Conservation (phyloP, 306 rosid species). For the Luffa aegyptiaca region DNA sequence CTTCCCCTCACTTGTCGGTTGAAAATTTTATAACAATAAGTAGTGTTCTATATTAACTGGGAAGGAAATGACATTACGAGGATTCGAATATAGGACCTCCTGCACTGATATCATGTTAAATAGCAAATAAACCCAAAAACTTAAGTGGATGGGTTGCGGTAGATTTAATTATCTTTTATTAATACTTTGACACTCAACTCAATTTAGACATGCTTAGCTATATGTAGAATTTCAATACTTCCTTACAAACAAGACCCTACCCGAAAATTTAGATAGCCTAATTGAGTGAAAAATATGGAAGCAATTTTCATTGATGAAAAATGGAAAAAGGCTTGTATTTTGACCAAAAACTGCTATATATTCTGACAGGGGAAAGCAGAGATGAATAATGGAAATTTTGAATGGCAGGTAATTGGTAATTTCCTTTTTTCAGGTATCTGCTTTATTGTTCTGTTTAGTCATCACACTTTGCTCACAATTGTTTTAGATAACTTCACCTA, state of each 20-base stretch:
- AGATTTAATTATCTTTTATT: too few species aligned
- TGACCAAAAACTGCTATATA: not conserved
- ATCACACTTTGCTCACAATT: constrained; percentile 7
- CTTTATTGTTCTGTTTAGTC: not conserved
- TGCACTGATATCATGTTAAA: too few species aligned
- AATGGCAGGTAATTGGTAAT: constrained; percentile 26
- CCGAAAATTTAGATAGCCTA: not conserved
- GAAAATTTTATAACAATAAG: too few species aligned
- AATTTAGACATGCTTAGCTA: not conserved
- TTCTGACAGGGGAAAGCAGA: constrained; percentile 40
- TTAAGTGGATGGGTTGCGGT: too few species aligned
- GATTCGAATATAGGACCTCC: too few species aligned
- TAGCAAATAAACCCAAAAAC: not conserved
- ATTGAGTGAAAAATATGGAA: not conserved
- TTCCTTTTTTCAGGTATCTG: not conserved
- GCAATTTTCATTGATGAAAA: not conserved
- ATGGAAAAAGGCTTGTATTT: not conserved
- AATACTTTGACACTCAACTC: not conserved
- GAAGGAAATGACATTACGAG: too few species aligned
- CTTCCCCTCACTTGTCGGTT: too few species aligned
- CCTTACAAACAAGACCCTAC: not conserved
- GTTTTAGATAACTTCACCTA: not conserved
- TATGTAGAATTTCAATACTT: not conserved
- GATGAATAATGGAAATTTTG: constrained; percentile 18
- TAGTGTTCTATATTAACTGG: too few species aligned